These are phyloP conservation scores for Penicillium atrosanguineum DNA, from an alignment of 495 filamentous ascomycete genomes.

Conservation along the genomic window DNA sequence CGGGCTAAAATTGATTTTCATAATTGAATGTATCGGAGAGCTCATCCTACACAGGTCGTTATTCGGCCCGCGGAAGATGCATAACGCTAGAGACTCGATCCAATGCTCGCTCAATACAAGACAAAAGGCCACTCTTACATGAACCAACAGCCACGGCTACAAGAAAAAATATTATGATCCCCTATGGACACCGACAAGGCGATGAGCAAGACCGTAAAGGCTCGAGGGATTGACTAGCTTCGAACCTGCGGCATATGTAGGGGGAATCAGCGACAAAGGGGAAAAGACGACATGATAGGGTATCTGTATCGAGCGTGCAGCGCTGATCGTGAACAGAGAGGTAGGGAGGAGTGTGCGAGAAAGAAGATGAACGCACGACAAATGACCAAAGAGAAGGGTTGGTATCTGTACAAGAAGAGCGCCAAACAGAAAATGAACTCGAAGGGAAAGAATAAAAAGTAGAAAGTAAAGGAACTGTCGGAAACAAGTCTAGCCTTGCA, in stretches of 20 bases:
- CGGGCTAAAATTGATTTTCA: background rate
- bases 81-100: slow-evolving; percentile 19
- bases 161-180: slow-evolving; percentile 10
- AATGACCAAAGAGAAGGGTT: slow-evolving; percentile 10
- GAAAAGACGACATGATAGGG: slow-evolving; percentile 17
- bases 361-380: slow-evolving; percentile 2
- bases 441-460: background rate
- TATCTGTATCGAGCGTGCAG: slow-evolving; percentile 29
- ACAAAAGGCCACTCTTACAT: background rate
- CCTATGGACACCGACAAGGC: background rate
- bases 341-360: background rate
- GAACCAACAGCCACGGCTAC: slow-evolving; percentile 8
- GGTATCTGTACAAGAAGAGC: slow-evolving; percentile 23
- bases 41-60: slow-evolving; percentile 8
- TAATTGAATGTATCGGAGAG: background rate
- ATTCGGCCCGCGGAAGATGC: slow-evolving; percentile 18
- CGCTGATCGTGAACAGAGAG: slow-evolving; percentile 25
- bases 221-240: slow-evolving; percentile 20
- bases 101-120: slow-evolving; percentile 22
- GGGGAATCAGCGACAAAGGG: slow-evolving; percentile 3
- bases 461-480: slow-evolving; percentile 14
- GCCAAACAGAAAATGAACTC: background rate
- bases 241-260: slow-evolving; percentile 27
- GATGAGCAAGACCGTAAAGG: background rate
- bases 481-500: slow-evolving; percentile 25